These are phyloP conservation scores for Prunus kanzakura DNA, from an alignment of 306 rosid genomes.

Conservation along the genomic window DNA sequence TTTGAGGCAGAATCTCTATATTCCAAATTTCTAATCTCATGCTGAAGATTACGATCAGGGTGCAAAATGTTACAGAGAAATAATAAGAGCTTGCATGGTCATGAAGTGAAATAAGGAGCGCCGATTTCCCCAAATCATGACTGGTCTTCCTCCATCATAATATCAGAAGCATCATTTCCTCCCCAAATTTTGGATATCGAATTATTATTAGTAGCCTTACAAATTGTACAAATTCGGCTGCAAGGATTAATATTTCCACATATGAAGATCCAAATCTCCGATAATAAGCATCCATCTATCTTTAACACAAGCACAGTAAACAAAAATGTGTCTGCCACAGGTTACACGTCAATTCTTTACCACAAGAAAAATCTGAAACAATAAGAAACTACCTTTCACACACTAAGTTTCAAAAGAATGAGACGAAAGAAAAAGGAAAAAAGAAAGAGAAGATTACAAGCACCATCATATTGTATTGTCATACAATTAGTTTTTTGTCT, in stretches of 20 bases:
- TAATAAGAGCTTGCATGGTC: no score
- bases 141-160: not conserved
- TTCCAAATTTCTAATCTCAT: no score
- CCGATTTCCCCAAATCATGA: not conserved
- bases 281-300: not conserved
- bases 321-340: slow-evolving; percentile 16
- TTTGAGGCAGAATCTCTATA: no score
- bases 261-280: not conserved
- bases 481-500: slow-evolving; percentile 41
- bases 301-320: slow-evolving; percentile 1
- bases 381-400: slow-evolving; percentile 48
- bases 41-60: no score
- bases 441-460: slow-evolving; percentile 35
- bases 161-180: not conserved
- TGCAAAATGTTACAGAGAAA: no score
- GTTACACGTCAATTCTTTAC: slow-evolving; percentile 22
- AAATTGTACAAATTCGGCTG: no score
- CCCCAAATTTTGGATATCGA: not conserved
- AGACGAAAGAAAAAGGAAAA: not conserved
- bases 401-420: slow-evolving; percentile 54
- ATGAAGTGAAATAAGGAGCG: no score
- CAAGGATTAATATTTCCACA: no score
- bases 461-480: slow-evolving; percentile 43
- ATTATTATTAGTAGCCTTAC: no score
- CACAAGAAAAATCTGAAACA: slow-evolving; percentile 25